These are phyloP conservation scores for Malus asiatica DNA, from an alignment of 306 rosid genomes.

Conservation along the genomic window DNA sequence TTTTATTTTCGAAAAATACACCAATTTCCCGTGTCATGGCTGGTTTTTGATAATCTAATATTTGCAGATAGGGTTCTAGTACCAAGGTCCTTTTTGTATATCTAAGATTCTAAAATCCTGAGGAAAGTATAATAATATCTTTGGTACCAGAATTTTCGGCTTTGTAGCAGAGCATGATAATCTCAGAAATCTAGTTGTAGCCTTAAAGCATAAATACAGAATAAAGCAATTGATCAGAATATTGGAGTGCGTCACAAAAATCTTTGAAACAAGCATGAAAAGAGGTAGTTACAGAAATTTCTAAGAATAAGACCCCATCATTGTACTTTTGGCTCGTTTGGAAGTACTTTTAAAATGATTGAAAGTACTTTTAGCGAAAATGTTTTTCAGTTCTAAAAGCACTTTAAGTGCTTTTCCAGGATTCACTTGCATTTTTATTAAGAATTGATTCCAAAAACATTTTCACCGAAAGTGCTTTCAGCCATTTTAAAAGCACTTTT, in stretches of 20 bases:
- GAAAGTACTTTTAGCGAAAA: too few relatives aligned
- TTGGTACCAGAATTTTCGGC: neutral
- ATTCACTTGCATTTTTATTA: too few relatives aligned
- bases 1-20: neutral
- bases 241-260: neutral
- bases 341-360: too few relatives aligned
- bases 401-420: too few relatives aligned
- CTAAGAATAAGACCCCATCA: neutral
- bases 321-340: neutral
- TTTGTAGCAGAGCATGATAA: neutral
- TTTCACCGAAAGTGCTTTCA: too few relatives aligned
- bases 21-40: neutral
- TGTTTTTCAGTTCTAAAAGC: too few relatives aligned
- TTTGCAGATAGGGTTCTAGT: neutral
- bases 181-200: neutral
- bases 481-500: neutral
- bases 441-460: too few relatives aligned
- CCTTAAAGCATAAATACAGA: neutral
- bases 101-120: neutral
- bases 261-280: neutral
- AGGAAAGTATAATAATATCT: neutral
- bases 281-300: neutral
- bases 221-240: neutral
- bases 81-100: neutral
- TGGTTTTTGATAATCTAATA: neutral